Percentiles rank a stretch among this genome's conserved stretches.
Conservation (phyloP, 2,329 filamentous ascomycete species). For the Pseudogymnoascus sp. region DNA sequence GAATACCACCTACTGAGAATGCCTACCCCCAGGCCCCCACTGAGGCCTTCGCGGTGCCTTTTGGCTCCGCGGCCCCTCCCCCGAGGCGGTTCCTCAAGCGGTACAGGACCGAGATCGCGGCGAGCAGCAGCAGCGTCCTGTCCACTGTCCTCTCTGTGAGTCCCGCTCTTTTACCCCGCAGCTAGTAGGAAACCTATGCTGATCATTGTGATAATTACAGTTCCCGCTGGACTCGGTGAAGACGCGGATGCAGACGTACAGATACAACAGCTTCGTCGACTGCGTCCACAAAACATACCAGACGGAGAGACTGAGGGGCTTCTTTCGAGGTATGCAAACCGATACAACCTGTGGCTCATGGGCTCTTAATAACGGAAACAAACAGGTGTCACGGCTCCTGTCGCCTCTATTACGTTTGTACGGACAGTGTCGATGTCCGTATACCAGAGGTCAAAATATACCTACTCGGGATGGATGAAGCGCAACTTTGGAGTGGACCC, state of each 20-base stretch:
- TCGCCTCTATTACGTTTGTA: conserved; percentile 70
- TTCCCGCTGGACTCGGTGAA: conserved; percentile 87
- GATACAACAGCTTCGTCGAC: conserved; percentile 65
- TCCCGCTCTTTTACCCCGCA: conserved; percentile 12
- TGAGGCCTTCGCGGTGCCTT: conserved; percentile 20
- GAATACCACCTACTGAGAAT: conserved; percentile 23
- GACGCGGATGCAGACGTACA: conserved; percentile 83
- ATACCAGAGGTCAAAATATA: conserved; percentile 71
- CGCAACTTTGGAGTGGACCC: conserved; percentile 62
- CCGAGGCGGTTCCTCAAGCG: conserved; percentile 58
- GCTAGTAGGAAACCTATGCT: conserved; percentile 11
- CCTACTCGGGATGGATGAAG: conserved; percentile 64
- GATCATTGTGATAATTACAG: conserved; percentile 17
- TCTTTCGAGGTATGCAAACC: conserved; percentile 62
- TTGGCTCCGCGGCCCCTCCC: conserved; percentile 30
- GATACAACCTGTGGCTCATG: background rate
- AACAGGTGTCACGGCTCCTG: conserved; percentile 68
- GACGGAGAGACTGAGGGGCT: conserved; percentile 64
- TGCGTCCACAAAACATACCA: conserved; percentile 71
- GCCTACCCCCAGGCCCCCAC: conserved; percentile 17
- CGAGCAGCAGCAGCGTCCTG: conserved; percentile 68
- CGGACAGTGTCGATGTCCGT: conserved; percentile 73
- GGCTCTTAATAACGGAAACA: background rate
- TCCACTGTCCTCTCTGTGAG: conserved; percentile 66
- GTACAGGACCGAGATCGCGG: conserved; percentile 75